A percentile compares a stretch with the other conserved stretches of the same genome.
Conservation (phyloP, 2,329 filamentous ascomycete genomes). For the Aspergillus candidus region DNA sequence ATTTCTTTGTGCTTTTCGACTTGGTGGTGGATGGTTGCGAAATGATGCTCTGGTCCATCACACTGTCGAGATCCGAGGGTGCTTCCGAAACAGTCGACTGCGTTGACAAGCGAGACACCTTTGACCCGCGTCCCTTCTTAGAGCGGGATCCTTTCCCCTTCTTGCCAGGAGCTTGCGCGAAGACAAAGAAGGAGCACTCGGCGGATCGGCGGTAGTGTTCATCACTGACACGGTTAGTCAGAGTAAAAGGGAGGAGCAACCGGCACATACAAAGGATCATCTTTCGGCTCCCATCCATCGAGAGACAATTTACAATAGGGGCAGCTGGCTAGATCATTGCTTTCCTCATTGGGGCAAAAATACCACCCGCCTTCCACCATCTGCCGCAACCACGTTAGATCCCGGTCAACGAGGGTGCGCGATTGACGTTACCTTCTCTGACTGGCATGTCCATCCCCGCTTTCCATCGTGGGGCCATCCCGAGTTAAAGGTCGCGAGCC, state of each 20-base stretch:
- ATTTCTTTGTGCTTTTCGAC: conserved; percentile 48
- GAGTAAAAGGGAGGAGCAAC: conserved; percentile 16
- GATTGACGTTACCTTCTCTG: conserved; percentile 61
- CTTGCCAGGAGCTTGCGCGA: conserved; percentile 49
- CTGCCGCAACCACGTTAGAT: conserved; percentile 38
- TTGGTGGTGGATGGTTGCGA: conserved; percentile 40
- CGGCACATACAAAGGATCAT: conserved; percentile 71
- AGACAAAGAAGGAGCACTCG: conserved; percentile 73
- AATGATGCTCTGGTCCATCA: conserved; percentile 54
- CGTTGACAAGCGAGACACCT: conserved; percentile 59
- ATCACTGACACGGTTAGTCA: conserved; percentile 50
- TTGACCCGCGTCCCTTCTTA: conserved; percentile 58
- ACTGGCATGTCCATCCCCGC: conserved; percentile 83
- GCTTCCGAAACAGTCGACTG: conserved; percentile 47
- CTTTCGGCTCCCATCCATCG: conserved; percentile 89
- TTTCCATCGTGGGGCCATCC: conserved; percentile 87
- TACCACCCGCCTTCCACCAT: conserved; percentile 91
- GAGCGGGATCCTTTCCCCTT: conserved; percentile 52
- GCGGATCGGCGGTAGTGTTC: conserved; percentile 78
- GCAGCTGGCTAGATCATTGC: conserved; percentile 84
- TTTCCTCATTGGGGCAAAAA: conserved; percentile 77
- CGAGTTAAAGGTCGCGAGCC: conserved; percentile 74
- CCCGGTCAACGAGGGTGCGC: conserved; percentile 3
- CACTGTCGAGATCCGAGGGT: conserved; percentile 42
- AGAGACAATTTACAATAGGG: conserved; percentile 83